Evolutionary conservation across 306 rosid species (phyloP), one percentile per base, ranked within the genome.

Genomic region (Sicyos baderoa): DNA sequence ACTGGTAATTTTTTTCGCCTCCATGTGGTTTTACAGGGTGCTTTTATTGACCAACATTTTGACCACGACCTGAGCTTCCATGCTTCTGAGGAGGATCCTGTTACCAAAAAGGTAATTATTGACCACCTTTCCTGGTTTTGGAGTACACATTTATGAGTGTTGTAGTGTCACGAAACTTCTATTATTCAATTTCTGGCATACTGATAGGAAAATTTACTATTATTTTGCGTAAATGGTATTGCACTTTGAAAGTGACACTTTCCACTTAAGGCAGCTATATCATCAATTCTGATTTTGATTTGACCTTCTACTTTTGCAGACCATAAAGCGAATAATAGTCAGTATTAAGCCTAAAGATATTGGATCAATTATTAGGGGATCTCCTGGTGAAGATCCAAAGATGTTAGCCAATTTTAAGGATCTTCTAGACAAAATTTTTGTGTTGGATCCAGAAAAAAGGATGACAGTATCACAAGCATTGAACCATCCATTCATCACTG

Each of bases 401-500:
- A 86, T 90, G 97, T 23, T 90, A 49, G 84, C 89, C 45, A 90
- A 90, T 80, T 90, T 94, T 74, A 94, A 90, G 72, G 99, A 94
- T 82, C 86, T 90, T 74, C 75, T 90, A 45, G 99, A 94, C 70
- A 94, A 88, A 77, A 54, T 81, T 80, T 94, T 90, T 78, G 84
- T 87, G 72, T 77, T 94, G 86, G 99, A 90, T 84, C 99, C 99
- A 9, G 99, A 94, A 73, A 94, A 94, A 89, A 84, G 99, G 83
- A 72, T 94, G 90, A 94, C 97, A 27, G 99, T 90, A 44, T 86
- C 96, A 57, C 99, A 94, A 78, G 99, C 96, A 76, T 75, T 94
- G 85, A 90, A 79, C 80, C 99, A 94, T 83, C 91, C 97, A 12
- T 94, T 94, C 95, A 90, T 94, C 95, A 90, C 96, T 76, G 99